Conservation (phyloP, 2,329 filamentous ascomycete species). For the Coniella lustricola region DNA sequence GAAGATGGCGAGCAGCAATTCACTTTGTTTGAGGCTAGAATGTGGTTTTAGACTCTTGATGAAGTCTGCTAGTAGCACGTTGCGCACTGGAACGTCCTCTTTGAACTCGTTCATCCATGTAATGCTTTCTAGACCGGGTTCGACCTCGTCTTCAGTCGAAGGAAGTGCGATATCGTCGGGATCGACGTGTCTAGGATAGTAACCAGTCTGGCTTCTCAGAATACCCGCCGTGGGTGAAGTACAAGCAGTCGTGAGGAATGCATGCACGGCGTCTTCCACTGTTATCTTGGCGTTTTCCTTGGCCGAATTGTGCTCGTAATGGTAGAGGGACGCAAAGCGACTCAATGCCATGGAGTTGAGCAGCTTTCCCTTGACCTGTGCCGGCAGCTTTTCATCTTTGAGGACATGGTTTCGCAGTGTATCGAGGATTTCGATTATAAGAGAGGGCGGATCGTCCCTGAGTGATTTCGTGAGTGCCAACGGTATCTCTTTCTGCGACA, state of each 20-base stretch:
- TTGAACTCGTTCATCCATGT: slow-evolving; percentile 63
- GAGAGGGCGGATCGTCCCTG: slow-evolving; percentile 66
- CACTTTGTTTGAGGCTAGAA: slow-evolving; percentile 71
- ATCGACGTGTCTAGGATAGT: slow-evolving; percentile 68
- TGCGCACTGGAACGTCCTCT: slow-evolving; percentile 65
- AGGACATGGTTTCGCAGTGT: slow-evolving; percentile 65
- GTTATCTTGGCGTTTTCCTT: slow-evolving; percentile 35
- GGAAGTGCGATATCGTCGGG: slow-evolving; percentile 42
- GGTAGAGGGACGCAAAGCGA: slow-evolving; percentile 66
- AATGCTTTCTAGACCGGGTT: slow-evolving; percentile 62
- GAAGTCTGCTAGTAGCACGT: slow-evolving; percentile 72
- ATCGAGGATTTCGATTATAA: slow-evolving; percentile 69
- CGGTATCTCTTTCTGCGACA: slow-evolving; percentile 68
- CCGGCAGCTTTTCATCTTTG: slow-evolving; percentile 64
- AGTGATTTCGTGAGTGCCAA: slow-evolving; percentile 69
- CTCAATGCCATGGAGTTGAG: slow-evolving; percentile 69
- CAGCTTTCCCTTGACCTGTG: slow-evolving; percentile 66
- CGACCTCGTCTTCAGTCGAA: slow-evolving; percentile 36
- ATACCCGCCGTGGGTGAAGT: slow-evolving; percentile 68
- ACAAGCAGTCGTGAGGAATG: slow-evolving; percentile 68
- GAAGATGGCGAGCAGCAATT: slow-evolving; percentile 76
- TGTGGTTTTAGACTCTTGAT: slow-evolving; percentile 75
- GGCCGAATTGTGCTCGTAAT: slow-evolving; percentile 43
- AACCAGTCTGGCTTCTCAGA: slow-evolving; percentile 69
- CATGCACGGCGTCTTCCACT: slow-evolving; percentile 64